Evolutionary conservation across 2,329 filamentous ascomycete genomes (phyloP).

Genomic region (Rugonectria rugulosa): DNA sequence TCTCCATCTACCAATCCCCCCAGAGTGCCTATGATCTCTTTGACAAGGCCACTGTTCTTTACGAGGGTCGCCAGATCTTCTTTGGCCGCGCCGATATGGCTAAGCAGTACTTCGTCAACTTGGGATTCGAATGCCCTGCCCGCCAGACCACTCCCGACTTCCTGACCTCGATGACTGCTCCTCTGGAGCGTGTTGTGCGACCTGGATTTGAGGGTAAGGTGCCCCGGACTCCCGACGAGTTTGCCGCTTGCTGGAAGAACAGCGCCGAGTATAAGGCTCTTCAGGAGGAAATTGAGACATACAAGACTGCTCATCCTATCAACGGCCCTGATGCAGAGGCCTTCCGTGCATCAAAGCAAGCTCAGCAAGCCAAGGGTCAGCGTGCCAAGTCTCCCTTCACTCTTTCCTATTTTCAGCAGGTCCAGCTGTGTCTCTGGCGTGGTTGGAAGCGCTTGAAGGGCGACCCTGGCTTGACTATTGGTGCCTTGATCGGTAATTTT

Average conservation of each 20-base stretch:
- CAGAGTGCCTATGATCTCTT: conserved; percentile 70
- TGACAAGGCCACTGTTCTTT: conserved; percentile 65
- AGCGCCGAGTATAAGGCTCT: conserved; percentile 59
- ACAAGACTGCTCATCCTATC: conserved; percentile 61
- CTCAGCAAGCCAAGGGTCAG: conserved; percentile 64
- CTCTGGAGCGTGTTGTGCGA: conserved; percentile 63
- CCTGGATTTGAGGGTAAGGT: conserved; percentile 63
- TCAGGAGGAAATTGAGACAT: conserved; percentile 62
- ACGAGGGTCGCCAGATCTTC: conserved; percentile 69
- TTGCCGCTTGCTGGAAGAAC: conserved; percentile 65
- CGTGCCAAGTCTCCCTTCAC: conserved; percentile 82
- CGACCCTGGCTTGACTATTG: conserved; percentile 78
- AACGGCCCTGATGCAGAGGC: conserved; percentile 63
- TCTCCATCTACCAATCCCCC: conserved; percentile 78
- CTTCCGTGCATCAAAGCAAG: conserved; percentile 62
- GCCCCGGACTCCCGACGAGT: conserved; percentile 68
- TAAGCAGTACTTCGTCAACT: conserved; percentile 69
- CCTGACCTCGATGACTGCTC: conserved; percentile 73
- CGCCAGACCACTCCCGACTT: conserved; percentile 77
- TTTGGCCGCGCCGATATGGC: conserved; percentile 68
- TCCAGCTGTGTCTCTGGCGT: conserved; percentile 80
- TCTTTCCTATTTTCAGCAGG: conserved; percentile 77
- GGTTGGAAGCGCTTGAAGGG: conserved; percentile 79
- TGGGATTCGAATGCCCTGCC: conserved; percentile 72
- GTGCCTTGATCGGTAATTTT: conserved; percentile 74